These are phyloP conservation scores for Dothideomycetidae sp. DNA, from an alignment of 2,329 filamentous ascomycete species.

Conservation along the genomic window DNA sequence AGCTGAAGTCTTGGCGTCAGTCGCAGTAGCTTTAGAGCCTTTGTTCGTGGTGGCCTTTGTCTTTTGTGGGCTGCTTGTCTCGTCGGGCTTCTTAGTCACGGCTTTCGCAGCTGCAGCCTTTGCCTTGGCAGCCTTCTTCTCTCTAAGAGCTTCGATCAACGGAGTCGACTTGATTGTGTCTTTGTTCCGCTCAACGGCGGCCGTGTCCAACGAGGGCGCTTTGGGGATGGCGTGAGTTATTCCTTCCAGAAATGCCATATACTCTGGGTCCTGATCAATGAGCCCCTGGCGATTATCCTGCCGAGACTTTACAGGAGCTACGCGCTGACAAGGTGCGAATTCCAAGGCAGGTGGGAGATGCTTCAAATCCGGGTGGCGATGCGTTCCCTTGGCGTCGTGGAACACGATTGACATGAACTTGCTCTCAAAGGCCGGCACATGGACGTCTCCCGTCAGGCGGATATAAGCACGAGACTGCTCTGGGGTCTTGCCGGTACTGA, in stretches of 20 bases:
- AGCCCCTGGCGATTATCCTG: conserved; percentile 79
- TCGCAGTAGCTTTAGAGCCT: conserved; percentile 21
- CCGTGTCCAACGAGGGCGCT: conserved; percentile 34
- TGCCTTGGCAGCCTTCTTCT: conserved; percentile 72
- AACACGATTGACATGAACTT: conserved; percentile 55
- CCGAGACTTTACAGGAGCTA: conserved; percentile 59
- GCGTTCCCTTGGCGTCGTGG: conserved; percentile 68
- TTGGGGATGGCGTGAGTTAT: conserved; percentile 61
- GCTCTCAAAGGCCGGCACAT: conserved; percentile 54
- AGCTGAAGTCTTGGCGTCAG: conserved; percentile 18
- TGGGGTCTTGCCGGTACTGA: conserved; percentile 71
- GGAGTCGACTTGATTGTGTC: conserved; percentile 63
- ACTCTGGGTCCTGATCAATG: conserved; percentile 92
- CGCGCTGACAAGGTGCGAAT: conserved; percentile 69
- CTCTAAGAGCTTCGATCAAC: conserved; percentile 74
- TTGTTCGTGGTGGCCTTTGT: conserved; percentile 21
- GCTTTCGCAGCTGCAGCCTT: conserved; percentile 46
- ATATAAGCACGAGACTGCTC: conserved; percentile 68
- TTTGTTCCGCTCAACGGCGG: conserved; percentile 30
- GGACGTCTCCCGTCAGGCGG: conserved; percentile 57
- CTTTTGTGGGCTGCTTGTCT: conserved; percentile 27
- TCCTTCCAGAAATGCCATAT: conserved; percentile 80
- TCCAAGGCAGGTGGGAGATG: conserved; percentile 63
- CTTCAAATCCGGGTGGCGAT: conserved; percentile 55
- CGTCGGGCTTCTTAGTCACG: conserved; percentile 21